phyloP scores from a whole-genome alignment of 176 grass and related monocot species.

The Rhynchospora tenuis region DNA sequence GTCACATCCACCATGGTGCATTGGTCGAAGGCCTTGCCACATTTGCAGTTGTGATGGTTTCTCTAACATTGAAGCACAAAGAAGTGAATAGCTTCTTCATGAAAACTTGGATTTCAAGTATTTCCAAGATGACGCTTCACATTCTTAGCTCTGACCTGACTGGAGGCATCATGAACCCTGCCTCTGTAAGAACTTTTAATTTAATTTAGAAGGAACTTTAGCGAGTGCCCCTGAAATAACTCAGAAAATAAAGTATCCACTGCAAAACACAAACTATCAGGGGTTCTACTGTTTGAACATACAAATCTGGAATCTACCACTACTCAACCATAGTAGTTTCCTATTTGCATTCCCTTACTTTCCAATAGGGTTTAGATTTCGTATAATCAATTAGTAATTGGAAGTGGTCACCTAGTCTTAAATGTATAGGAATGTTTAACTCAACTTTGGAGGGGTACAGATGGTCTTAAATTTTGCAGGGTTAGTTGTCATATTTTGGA shows the following conservation, averaged over 20 bases:
- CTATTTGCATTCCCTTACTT: not conserved
- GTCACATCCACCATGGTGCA: conserved; percentile 63
- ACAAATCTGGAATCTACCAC: not conserved
- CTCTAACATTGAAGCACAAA: conserved; percentile 67
- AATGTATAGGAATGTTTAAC: not conserved
- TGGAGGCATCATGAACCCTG: conserved; percentile 98
- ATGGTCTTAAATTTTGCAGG: not conserved
- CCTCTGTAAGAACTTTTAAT: conserved; percentile 61
- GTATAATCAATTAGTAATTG: not conserved
- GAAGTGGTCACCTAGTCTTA: not conserved
- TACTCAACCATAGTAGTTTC: not conserved
- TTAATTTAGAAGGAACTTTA: not conserved
- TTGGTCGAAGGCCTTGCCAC: conserved; percentile 80
- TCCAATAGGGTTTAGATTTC: not conserved
- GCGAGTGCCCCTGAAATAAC: not conserved
- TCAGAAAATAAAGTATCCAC: not conserved
- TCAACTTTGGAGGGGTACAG: not conserved
- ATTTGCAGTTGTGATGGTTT: conserved; percentile 79
- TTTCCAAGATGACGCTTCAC: conserved; percentile 86
- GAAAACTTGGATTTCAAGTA: conserved; percentile 87
- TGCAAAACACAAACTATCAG: not conserved
- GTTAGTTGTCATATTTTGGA: not conserved
- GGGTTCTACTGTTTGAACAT: not conserved
- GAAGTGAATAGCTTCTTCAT: conserved; percentile 81
- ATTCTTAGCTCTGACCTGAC: conserved; percentile 89